Percentiles rank a stretch among this genome's conserved stretches.
phyloP scores from a whole-genome alignment of 495 filamentous ascomycete genomes.

The Aspergillus leporis region DNA sequence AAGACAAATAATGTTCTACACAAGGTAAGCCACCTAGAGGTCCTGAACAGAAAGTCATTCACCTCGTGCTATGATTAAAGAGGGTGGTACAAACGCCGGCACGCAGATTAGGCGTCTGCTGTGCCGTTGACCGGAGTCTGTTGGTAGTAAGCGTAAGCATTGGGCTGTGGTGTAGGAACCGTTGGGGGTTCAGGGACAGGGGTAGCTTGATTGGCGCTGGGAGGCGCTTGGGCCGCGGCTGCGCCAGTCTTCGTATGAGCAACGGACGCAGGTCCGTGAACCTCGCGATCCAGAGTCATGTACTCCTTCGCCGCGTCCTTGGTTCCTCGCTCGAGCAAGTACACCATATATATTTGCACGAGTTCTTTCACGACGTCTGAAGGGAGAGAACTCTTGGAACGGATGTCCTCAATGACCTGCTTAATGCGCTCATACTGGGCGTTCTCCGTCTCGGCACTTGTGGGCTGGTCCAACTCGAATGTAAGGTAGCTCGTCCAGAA shows the following conservation, averaged over 20 bases:
- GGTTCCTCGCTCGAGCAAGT: constrained; percentile 81
- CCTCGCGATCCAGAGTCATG: constrained; percentile 77
- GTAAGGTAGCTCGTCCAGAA: constrained; percentile 92
- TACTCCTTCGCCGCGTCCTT: constrained; percentile 85
- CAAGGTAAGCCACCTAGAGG: constrained; percentile 6
- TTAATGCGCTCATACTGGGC: constrained; percentile 74
- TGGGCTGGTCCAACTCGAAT: constrained; percentile 89
- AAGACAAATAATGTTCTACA: constrained; percentile 17
- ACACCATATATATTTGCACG: constrained; percentile 76
- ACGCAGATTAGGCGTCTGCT: constrained; percentile 13
- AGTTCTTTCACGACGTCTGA: constrained; percentile 71
- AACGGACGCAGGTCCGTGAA: constrained; percentile 66
- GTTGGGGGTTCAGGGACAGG: not conserved
- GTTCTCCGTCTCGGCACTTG: constrained; percentile 61
- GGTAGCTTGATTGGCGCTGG: constrained; percentile 1
- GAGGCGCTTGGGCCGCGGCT: constrained; percentile 23
- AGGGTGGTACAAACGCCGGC: not conserved
- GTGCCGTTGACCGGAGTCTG: constrained; percentile 38
- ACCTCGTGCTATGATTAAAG: constrained; percentile 7
- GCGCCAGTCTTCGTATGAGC: constrained; percentile 35
- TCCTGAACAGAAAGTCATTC: not conserved
- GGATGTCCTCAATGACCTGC: constrained; percentile 75
- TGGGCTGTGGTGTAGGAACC: constrained; percentile 23
- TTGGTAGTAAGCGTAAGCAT: constrained; percentile 44
- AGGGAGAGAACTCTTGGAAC: constrained; percentile 71